These are phyloP conservation scores for Desmodesmus armatus DNA, from an alignment of 139 green algal genomes.

Conservation along the genomic window DNA sequence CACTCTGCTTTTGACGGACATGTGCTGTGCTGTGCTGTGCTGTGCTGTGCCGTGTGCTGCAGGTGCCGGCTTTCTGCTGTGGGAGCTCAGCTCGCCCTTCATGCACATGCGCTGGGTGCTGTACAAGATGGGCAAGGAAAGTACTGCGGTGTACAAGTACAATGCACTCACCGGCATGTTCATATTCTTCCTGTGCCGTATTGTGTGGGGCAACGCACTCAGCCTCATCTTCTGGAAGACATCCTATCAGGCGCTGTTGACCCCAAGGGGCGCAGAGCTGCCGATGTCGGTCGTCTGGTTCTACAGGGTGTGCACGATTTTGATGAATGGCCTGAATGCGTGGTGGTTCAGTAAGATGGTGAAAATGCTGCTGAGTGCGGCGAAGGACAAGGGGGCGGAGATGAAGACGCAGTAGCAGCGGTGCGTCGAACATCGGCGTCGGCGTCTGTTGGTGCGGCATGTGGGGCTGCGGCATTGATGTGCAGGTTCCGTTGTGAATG, in stretches of 20 bases:
- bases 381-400: neutral
- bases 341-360: constrained; percentile 66
- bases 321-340: constrained; percentile 58
- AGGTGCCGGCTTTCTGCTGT: constrained; percentile 58
- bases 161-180: constrained; percentile 54
- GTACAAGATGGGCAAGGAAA: constrained; percentile 60
- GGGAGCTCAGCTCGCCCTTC: constrained; percentile 68
- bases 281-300: constrained; percentile 39
- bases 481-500: too few species aligned
- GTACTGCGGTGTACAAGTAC: constrained; percentile 34
- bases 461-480: too few species aligned
- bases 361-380: constrained; percentile 46
- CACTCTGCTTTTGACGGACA: too few species aligned
- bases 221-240: constrained; percentile 18
- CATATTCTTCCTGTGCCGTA: constrained; percentile 63
- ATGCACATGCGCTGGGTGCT: constrained; percentile 69
- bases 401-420: neutral
- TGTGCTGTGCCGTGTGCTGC: constrained; percentile 2
- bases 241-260: constrained; percentile 2
- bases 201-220: constrained; percentile 51
- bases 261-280: constrained; percentile 15
- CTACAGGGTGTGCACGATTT: constrained; percentile 28
- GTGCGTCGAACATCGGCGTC: too few species aligned
- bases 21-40: too few species aligned
- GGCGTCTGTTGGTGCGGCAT: too few species aligned